These are phyloP conservation scores for Dendrobium chrysotoxum DNA, from an alignment of 106 monocot species.

Conservation along the genomic window DNA sequence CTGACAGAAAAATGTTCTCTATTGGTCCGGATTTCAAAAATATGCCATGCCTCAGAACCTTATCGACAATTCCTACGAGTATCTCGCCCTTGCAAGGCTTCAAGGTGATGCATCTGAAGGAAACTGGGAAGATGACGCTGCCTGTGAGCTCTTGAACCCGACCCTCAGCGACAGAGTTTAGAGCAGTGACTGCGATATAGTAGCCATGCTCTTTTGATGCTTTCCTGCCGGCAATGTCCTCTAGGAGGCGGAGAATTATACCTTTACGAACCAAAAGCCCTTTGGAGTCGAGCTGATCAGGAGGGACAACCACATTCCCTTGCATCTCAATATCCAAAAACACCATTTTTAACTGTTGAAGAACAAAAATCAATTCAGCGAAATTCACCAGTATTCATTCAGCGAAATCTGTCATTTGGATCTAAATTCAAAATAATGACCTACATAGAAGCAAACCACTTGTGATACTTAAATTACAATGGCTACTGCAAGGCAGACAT, in stretches of 20 bases:
- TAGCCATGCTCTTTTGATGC: slow-evolving; percentile 69
- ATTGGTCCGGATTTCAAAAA: slow-evolving; percentile 63
- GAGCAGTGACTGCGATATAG: slow-evolving; percentile 45
- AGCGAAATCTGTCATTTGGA: too few species aligned
- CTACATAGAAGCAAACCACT: too few species aligned
- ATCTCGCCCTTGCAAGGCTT: slow-evolving; percentile 75
- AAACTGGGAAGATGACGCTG: slow-evolving; percentile 64
- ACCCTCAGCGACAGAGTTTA: slow-evolving; percentile 53
- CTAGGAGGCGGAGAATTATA: slow-evolving; percentile 57
- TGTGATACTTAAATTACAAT: too few species aligned
- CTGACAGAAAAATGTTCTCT: slow-evolving; percentile 54
- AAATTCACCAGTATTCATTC: too few species aligned
- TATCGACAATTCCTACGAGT: slow-evolving; percentile 52
- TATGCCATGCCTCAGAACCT: slow-evolving; percentile 60
- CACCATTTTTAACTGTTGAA: slow-evolving; percentile 49
- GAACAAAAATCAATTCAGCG: background rate
- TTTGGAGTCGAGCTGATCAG: slow-evolving; percentile 42
- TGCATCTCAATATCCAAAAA: slow-evolving; percentile 74
- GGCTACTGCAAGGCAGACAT: too few species aligned
- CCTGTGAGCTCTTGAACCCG: slow-evolving; percentile 51
- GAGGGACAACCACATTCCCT: slow-evolving; percentile 54
- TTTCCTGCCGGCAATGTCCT: slow-evolving; percentile 53
- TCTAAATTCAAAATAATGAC: too few species aligned
- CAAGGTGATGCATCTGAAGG: slow-evolving; percentile 49
- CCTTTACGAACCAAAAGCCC: slow-evolving; percentile 52